These are phyloP conservation scores for Sugiyamaella castrensis DNA, from an alignment of 1,139 yeast species.

Conservation along the genomic window DNA sequence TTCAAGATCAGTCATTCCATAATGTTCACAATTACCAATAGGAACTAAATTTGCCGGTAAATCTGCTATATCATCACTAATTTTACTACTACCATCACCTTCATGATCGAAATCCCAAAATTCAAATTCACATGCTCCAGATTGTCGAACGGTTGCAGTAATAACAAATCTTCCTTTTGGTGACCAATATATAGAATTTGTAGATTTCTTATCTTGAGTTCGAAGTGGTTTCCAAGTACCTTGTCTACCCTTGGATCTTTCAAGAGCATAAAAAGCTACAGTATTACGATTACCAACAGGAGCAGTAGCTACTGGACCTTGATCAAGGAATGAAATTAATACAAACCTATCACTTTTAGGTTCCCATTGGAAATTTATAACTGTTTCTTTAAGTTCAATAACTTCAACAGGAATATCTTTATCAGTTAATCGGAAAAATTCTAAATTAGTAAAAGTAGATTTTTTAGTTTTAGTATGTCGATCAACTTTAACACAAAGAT, in stretches of 20 bases:
- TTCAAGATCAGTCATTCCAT: conserved; percentile 77
- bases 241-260: conserved; percentile 46
- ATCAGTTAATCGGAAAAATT: conserved; percentile 83
- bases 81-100: conserved; percentile 51
- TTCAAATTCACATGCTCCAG: conserved; percentile 60
- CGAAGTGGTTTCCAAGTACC: conserved; percentile 62
- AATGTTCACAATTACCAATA: conserved; percentile 60
- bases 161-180: conserved; percentile 91
- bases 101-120: conserved; percentile 86
- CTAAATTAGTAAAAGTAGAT: conserved; percentile 87
- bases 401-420: conserved; percentile 94
- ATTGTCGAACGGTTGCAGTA: conserved; percentile 65
- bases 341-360: conserved; percentile 87
- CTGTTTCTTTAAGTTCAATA: conserved; percentile 87
- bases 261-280: conserved; percentile 81
- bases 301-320: conserved; percentile 34
- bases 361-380: conserved; percentile 92
- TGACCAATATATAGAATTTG: conserved; percentile 81
- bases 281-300: conserved; percentile 71
- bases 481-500: conserved; percentile 90
- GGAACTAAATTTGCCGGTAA: conserved; percentile 60
- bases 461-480: conserved; percentile 96
- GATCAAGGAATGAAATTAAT: conserved; percentile 54
- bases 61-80: conserved; percentile 40
- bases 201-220: conserved; percentile 57